Base-by-base conservation (phyloP, 2,329 filamentous ascomycete species). In the Talaromyces rugulosus region DNA sequence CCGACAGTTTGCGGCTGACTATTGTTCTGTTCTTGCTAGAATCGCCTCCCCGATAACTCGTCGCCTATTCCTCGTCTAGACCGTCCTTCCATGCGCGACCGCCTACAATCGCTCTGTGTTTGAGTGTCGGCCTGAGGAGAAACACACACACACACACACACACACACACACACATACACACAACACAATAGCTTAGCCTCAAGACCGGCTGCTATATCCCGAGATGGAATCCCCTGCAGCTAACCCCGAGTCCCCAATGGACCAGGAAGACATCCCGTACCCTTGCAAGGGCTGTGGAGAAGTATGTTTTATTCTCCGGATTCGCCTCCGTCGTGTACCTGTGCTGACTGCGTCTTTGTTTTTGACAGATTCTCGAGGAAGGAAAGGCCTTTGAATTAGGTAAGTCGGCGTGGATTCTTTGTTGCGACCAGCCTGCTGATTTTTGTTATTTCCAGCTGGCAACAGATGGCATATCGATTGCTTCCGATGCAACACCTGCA, bases 381-480 rank as follows among this genome's bases (percentile, higher is more conserved):
- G 95, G 95, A 70, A 98, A 98, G 79, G 95, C 95, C 58, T 99
- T 96, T 72, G 95, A 99, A 80, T 85, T 99, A 71, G 92, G 94
- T 98, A 80, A 73, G 85, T 79, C 18, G 9, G n/a, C 9, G 11
- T 47, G 44, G 57, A 50, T 64, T 33, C 52, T 36, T 54, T 61
- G 33, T 59, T 44, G 30, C 55, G 27, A 53, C 62, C 44, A 3
- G 53, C 63, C 64, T 67, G 54, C 71, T 74, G 66, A 74, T 70
- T 71, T 68, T 75, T 73, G 23, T 23, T 63, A 71, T 68, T 40
- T 63, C 61, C 69, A 96, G 93, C 94, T 75, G 93, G 93, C 66
- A 95, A 96, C 77, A 87, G 94, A 84, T 98, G 94, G 95, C 95
- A 99, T 83, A 91, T 99, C 72, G 91, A 97, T 80, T 99, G 95